Evolutionary conservation across 2,329 filamentous ascomycete genomes (phyloP).

Genomic region (Phoma herbarum): DNA sequence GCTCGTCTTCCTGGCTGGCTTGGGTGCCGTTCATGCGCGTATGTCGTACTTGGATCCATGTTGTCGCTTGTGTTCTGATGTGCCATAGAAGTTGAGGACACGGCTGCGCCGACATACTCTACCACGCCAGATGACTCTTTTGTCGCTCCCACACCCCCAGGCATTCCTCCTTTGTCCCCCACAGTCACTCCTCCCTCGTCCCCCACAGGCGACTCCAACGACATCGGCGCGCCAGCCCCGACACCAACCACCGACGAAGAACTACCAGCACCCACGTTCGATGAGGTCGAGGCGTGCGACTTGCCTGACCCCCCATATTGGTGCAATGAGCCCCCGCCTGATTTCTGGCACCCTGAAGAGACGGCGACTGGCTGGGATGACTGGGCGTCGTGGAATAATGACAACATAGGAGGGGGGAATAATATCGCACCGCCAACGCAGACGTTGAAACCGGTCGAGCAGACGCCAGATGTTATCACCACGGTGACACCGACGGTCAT

Average conservation of each 20-base stretch:
- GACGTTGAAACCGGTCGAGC: slow-evolving; percentile 6
- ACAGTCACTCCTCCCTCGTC: background rate
- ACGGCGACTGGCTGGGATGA: slow-evolving; percentile 29
- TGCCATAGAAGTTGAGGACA: background rate
- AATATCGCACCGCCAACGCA: background rate
- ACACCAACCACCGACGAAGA: background rate
- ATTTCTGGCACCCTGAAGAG: slow-evolving; percentile 10
- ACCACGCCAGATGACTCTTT: background rate
- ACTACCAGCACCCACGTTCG: background rate
- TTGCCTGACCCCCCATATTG: slow-evolving; percentile 13
- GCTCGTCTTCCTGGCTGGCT: slow-evolving; percentile 9
- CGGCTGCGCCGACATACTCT: background rate
- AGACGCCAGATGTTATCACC: slow-evolving; percentile 20
- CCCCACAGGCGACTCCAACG: background rate
- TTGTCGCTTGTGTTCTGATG: background rate
- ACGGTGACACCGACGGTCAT: slow-evolving; percentile 31
- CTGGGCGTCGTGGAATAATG: slow-evolving; percentile 14
- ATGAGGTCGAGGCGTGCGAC: slow-evolving; percentile 13
- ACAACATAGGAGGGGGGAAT: slow-evolving; percentile 6
- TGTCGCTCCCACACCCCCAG: background rate
- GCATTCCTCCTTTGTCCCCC: background rate
- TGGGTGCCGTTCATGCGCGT: slow-evolving; percentile 9
- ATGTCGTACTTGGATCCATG: background rate
- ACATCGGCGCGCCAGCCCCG: slow-evolving; percentile 4
- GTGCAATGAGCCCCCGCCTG: slow-evolving; percentile 8